Conservation (phyloP, 2,329 filamentous ascomycete genomes). For the Metarhizium album region DNA sequence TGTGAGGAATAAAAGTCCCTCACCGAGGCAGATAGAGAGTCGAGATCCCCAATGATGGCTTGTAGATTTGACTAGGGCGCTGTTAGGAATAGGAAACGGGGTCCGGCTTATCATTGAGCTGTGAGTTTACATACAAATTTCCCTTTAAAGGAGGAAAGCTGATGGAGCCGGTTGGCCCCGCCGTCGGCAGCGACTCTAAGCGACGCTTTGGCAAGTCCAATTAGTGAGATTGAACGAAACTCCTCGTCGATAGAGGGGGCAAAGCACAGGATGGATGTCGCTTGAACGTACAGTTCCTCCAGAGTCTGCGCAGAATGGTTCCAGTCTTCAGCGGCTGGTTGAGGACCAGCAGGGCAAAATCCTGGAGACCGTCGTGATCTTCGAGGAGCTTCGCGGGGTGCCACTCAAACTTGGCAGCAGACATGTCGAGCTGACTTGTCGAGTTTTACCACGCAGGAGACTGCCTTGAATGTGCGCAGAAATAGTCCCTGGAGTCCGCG, state of each 20-base stretch:
- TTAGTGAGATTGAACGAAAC: constrained; percentile 1
- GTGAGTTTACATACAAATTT: constrained; percentile 27
- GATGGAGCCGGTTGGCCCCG: constrained; percentile 67
- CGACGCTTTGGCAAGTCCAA: constrained; percentile 34
- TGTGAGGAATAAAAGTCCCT: constrained; percentile 54
- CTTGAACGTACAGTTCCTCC: constrained; percentile 32
- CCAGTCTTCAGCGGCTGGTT: constrained; percentile 40
- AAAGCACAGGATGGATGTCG: neutral
- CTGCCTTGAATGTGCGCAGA: neutral
- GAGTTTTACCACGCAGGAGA: neutral
- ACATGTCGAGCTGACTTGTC: constrained; percentile 10
- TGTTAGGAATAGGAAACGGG: neutral
- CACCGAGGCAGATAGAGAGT: constrained; percentile 60
- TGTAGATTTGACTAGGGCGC: constrained; percentile 44
- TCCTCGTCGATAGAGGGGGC: neutral
- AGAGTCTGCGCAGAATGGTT: constrained; percentile 35
- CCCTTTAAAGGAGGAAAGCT: constrained; percentile 30
- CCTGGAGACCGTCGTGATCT: constrained; percentile 19
- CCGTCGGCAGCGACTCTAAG: constrained; percentile 79
- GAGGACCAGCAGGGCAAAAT: constrained; percentile 37
- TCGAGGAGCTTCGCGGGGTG: constrained; percentile 27
- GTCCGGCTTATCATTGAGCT: neutral
- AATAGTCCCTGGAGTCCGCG: neutral
- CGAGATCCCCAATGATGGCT: constrained; percentile 79
- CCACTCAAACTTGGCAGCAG: constrained; percentile 25